Evolutionary conservation across 352 stramenopile species (phyloP), one percentile per base, ranked within the genome.

Genomic region (Globisporangium yorkense): DNA sequence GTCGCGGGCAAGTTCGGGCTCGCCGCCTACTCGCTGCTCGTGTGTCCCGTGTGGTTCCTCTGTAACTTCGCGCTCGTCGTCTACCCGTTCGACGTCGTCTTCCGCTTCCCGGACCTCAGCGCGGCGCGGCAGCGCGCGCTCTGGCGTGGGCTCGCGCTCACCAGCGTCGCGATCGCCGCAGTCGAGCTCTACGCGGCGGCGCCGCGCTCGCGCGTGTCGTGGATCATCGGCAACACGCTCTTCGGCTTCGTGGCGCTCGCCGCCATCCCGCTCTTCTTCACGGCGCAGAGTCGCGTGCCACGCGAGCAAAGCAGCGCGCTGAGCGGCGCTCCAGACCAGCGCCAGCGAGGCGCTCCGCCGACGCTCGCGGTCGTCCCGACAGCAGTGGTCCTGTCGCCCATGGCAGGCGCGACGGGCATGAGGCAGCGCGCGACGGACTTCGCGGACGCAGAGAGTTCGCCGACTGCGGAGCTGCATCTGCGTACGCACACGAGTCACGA

Each of bases 201-300:
- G 18, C 75, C 79, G 2, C 66, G 61, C 16, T 84, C 75, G 31
- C 66, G 64, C 8, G 70, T 74, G 43, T 82, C 80, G 53, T 94
- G 84, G 84, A 80, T 92, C 54, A 68, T 88, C 5, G 84, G 79
- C 46, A 92, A 92, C 57, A 90, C 81, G 18, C 61, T 92, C 12
- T 94, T 92, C 66, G 84, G 84, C 4, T 71, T 86, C 51, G 65
- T 90, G 45, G 75, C 75, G 27, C 41, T 92, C 9, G 69, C 77
- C 5, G 80, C 75, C 2, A 67, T 94, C 41, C 84, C 84, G 18
- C 68, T 84, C 9, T 90, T 87, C 59, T 92, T 92, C 59, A 77
- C 71, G 51, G 61, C 75, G 43, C 84, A 92, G 58, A 67, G 57
- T 5, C 74, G 81, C 20, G 64, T 77, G 3, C 68, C 71, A 5